phyloP scores from a whole-genome alignment of 73 alveolate species.

The Stentor coeruleus region DNA sequence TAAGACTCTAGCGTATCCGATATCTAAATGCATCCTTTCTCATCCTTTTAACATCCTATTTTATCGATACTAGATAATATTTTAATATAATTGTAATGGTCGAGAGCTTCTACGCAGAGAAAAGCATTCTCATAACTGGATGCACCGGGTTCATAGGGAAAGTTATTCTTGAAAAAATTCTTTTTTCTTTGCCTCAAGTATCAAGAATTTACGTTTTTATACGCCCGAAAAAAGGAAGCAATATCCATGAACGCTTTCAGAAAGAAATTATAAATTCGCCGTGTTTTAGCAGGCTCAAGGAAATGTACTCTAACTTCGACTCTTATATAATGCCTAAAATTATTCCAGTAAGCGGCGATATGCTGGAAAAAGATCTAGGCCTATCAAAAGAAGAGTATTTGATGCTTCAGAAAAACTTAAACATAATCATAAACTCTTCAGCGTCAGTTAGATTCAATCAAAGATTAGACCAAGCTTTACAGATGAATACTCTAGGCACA shows the following conservation, averaged over 20 bases:
- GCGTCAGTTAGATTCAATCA: slow-evolving; percentile 73
- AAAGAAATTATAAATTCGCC: slow-evolving; percentile 64
- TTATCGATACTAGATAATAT: too few species aligned
- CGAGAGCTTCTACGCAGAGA: slow-evolving; percentile 35
- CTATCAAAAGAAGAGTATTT: slow-evolving; percentile 36
- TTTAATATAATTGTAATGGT: too few species aligned
- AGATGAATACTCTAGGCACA: slow-evolving; percentile 68
- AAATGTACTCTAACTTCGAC: slow-evolving; percentile 40
- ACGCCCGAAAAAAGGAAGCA: slow-evolving; percentile 48
- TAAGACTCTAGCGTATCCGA: too few species aligned
- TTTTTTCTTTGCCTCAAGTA: slow-evolving; percentile 60
- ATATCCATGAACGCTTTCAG: slow-evolving; percentile 59
- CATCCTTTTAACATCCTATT: too few species aligned
- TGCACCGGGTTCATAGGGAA: slow-evolving; percentile 79
- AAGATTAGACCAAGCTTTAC: slow-evolving; percentile 65
- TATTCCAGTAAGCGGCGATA: slow-evolving; percentile 46
- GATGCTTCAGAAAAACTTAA: slow-evolving; percentile 37
- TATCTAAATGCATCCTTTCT: too few species aligned
- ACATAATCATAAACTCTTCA: slow-evolving; percentile 69
- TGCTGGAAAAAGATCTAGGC: slow-evolving; percentile 51
- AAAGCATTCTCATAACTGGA: slow-evolving; percentile 63
- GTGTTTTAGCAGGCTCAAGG: slow-evolving; percentile 65
- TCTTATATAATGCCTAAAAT: slow-evolving; percentile 44
- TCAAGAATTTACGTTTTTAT: slow-evolving; percentile 57
- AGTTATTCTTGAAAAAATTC: slow-evolving; percentile 63